Evolutionary conservation across 2,329 filamentous ascomycete species (phyloP).

Genomic region (Grosmannia huntii): DNA sequence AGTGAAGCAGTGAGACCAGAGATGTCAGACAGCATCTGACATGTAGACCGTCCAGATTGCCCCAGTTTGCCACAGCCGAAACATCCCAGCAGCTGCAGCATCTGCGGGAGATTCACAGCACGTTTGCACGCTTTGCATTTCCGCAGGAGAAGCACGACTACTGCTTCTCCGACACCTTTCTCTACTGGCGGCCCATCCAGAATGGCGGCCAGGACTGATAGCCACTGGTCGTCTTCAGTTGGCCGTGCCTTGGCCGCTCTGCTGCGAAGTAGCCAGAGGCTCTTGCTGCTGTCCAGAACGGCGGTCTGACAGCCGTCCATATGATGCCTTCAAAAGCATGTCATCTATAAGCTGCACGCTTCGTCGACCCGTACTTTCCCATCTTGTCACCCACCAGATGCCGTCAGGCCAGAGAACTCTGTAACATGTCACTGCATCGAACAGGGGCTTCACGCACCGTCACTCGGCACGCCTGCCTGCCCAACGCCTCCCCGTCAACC

Average conservation of each 20-base stretch:
- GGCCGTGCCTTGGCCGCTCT: neutral
- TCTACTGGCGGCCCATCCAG: slow-evolving; percentile 23
- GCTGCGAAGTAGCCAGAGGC: no score
- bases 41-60: neutral
- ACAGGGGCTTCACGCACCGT: slow-evolving; percentile 21
- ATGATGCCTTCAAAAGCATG: no score
- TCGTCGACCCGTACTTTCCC: slow-evolving; percentile 31
- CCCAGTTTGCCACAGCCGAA: neutral
- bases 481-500: slow-evolving; percentile 21
- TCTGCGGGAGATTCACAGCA: slow-evolving; percentile 4
- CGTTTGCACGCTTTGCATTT: slow-evolving; percentile 21
- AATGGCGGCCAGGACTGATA: neutral
- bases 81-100: neutral
- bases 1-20: slow-evolving; percentile 12
- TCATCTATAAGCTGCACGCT: no score
- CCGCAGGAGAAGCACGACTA: slow-evolving; percentile 24
- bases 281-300: no score
- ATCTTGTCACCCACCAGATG: slow-evolving; percentile 23
- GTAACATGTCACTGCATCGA: slow-evolving; percentile 20
- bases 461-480: slow-evolving; percentile 19
- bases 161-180: slow-evolving; percentile 27
- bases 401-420: slow-evolving; percentile 17
- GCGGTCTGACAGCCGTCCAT: no score
- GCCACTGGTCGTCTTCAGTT: neutral
- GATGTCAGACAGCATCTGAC: neutral